Evolutionary conservation across 2,329 filamentous ascomycete species (phyloP).

Genomic region (Talaromyces sp.): DNA sequence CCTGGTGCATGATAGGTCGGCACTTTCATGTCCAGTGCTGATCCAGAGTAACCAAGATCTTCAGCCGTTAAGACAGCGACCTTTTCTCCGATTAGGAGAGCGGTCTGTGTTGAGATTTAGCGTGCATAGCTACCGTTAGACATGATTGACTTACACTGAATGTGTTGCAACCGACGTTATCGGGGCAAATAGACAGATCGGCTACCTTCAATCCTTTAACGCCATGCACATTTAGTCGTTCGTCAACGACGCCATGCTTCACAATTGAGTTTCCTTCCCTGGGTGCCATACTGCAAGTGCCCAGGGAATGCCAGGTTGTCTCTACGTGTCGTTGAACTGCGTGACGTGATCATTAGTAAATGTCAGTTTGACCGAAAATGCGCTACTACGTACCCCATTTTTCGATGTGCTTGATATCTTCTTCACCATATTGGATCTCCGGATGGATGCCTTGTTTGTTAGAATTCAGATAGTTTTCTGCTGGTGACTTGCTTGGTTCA

Average conservation of each 20-base stretch:
- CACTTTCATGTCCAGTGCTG: constrained; percentile 72
- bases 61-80: constrained; percentile 66
- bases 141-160: constrained; percentile 38
- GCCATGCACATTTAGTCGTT: constrained; percentile 72
- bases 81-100: constrained; percentile 73
- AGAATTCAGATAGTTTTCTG: constrained; percentile 56
- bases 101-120: constrained; percentile 54
- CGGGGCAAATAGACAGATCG: constrained; percentile 71
- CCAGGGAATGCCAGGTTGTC: constrained; percentile 67
- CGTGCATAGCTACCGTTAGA: neutral
- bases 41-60: constrained; percentile 69
- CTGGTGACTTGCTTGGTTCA: constrained; percentile 51
- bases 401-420: constrained; percentile 57
- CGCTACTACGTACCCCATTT: constrained; percentile 48
- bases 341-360: no score
- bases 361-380: neutral
- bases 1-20: constrained; percentile 57
- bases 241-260: constrained; percentile 69
- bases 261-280: constrained; percentile 73
- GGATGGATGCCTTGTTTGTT: constrained; percentile 59
- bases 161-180: constrained; percentile 70
- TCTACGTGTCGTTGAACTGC: constrained; percentile 66
- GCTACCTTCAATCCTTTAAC: constrained; percentile 74
- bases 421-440: constrained; percentile 62
- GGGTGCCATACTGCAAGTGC: constrained; percentile 74